phyloP scores from a whole-genome alignment of 2,329 filamentous ascomycete species.

The Xylaria digitata region DNA sequence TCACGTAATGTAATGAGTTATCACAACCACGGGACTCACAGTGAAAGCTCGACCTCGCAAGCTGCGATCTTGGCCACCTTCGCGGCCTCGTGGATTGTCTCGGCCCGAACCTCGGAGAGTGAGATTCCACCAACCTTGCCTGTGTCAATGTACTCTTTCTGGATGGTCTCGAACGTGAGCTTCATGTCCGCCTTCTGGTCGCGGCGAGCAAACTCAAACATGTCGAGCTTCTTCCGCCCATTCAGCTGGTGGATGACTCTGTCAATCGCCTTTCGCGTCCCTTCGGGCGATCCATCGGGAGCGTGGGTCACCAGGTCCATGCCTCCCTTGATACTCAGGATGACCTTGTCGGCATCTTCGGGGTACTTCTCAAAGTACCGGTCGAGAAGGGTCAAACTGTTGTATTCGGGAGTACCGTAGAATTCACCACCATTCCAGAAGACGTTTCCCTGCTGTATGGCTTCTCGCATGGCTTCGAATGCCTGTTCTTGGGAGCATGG shows the following conservation, averaged over 20 bases:
- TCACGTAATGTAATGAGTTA: neutral
- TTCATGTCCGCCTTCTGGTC: conserved; percentile 56
- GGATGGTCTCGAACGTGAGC: conserved; percentile 49
- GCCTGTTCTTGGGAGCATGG: conserved; percentile 53
- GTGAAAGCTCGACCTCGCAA: conserved; percentile 55
- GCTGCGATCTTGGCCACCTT: conserved; percentile 51
- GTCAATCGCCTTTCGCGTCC: conserved; percentile 62
- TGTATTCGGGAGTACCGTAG: conserved; percentile 63
- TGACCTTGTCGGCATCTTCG: conserved; percentile 65
- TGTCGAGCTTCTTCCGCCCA: conserved; percentile 63
- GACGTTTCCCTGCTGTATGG: conserved; percentile 53
- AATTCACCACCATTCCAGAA: conserved; percentile 68
- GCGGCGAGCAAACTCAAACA: conserved; percentile 65
- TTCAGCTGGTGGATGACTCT: conserved; percentile 56
- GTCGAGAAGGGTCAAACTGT: conserved; percentile 64
- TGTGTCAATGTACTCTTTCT: conserved; percentile 54
- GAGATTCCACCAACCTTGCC: conserved; percentile 56
- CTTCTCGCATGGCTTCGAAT: conserved; percentile 61
- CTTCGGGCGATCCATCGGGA: conserved; percentile 60
- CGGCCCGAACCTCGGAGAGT: conserved; percentile 55
- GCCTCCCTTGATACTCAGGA: conserved; percentile 69
- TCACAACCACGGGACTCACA: conserved; percentile 41
- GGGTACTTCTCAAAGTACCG: conserved; percentile 68
- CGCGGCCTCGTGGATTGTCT: conserved; percentile 53
- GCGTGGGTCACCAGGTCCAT: conserved; percentile 47